phyloP scores from a whole-genome alignment of 2,329 filamentous ascomycete species.

The Ophiocordyceps camponoti-leonardi region DNA sequence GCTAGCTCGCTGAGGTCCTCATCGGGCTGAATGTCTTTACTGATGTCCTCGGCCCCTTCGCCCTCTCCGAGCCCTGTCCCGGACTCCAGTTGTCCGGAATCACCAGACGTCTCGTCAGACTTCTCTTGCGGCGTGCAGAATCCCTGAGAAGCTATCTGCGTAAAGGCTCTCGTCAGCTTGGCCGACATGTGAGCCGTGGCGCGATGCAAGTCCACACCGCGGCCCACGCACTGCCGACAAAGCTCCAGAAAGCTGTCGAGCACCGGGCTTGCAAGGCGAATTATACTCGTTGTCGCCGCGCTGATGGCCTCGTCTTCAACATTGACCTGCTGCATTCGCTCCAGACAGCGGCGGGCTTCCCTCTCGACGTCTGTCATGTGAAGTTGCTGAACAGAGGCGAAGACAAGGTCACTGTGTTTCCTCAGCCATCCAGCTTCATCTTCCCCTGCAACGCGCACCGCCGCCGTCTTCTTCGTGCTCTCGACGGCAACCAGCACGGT shows the following conservation, averaged over 20 bases:
- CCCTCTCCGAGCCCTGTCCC: constrained; percentile 92
- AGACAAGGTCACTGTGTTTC: constrained; percentile 30
- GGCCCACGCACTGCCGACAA: constrained; percentile 37
- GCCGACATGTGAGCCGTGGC: constrained; percentile 59
- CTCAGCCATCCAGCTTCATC: constrained; percentile 18
- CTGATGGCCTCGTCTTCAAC: constrained; percentile 10
- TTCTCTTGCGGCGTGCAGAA: constrained; percentile 86
- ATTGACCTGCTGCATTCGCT: constrained; percentile 15
- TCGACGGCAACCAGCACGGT: constrained; percentile 67
- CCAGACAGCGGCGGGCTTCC: constrained; percentile 20
- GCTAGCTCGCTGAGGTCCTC: constrained; percentile 87
- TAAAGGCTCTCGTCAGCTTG: constrained; percentile 60
- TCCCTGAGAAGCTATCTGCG: constrained; percentile 63
- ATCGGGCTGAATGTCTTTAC: constrained; percentile 86
- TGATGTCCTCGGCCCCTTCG: constrained; percentile 91
- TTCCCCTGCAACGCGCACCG: constrained; percentile 18
- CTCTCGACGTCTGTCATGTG: constrained; percentile 37
- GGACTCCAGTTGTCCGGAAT: constrained; percentile 66
- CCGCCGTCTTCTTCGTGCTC: constrained; percentile 40
- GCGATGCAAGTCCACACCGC: constrained; percentile 47
- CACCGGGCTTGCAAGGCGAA: constrained; percentile 39
- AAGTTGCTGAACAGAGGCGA: constrained; percentile 37
- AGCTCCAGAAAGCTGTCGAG: constrained; percentile 54
- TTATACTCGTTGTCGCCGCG: constrained; percentile 13
- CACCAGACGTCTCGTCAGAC: constrained; percentile 48